A percentile compares a stretch with the other conserved stretches of the same genome.
These are phyloP conservation scores for Puccinia horiana DNA, from an alignment of 1,284 basidiomycete genomes.

Conservation along the genomic window DNA sequence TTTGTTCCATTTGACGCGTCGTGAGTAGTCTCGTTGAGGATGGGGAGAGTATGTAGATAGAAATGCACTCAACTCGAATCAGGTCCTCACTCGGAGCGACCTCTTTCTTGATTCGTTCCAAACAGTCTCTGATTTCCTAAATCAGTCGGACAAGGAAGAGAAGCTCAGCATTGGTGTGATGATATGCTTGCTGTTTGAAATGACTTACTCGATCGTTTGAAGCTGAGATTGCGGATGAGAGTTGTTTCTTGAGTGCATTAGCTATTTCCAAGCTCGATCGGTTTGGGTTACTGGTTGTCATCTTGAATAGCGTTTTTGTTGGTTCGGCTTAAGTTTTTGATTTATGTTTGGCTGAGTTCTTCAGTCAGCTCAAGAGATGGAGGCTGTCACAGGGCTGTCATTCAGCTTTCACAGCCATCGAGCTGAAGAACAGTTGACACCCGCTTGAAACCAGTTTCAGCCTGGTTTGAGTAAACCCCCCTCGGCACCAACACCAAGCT, in stretches of 20 bases:
- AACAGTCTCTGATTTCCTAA: slow-evolving; percentile 29
- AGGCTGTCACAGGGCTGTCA: background rate
- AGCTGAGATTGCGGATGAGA: background rate
- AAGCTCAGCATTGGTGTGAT: background rate
- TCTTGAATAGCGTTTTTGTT: too few relatives aligned
- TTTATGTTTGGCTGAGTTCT: background rate
- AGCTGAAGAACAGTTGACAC: too few relatives aligned
- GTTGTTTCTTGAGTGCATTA: slow-evolving; percentile 43
- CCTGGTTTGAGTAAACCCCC: too few relatives aligned
- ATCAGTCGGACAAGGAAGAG: background rate
- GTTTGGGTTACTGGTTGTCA: slow-evolving; percentile 23
- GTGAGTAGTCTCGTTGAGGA: background rate
- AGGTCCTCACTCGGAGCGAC: slow-evolving; percentile 41
- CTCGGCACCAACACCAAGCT: too few relatives aligned
- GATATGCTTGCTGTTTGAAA: background rate
- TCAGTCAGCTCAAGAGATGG: background rate
- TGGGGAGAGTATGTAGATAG: background rate
- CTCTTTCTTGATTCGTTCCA: slow-evolving; percentile 30
- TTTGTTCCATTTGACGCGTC: background rate
- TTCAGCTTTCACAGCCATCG: too few relatives aligned
- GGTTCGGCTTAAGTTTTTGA: background rate
- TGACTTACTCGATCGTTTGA: slow-evolving; percentile 14
- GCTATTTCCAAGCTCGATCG: slow-evolving; percentile 26
- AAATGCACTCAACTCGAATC: slow-evolving; percentile 34
- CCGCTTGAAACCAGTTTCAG: background rate